A percentile compares a stretch with the other conserved stretches of the same genome.
phyloP scores from a whole-genome alignment of 371 early-diverging fungal genomes.

The Chytridium lagenaria region DNA sequence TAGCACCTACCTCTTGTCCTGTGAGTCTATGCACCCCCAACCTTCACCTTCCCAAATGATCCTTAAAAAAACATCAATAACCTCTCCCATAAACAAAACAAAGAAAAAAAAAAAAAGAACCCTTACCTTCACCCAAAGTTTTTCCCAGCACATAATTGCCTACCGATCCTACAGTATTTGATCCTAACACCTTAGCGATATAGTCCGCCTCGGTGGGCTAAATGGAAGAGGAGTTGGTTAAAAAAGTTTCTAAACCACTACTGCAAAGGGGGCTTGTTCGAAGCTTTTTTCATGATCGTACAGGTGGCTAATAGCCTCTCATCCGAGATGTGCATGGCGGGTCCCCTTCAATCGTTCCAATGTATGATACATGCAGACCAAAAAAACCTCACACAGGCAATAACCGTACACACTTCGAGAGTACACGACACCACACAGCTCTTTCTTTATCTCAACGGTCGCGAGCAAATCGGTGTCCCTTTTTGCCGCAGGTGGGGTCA shows the following conservation, averaged over 20 bases:
- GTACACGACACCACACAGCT: too few relatives aligned
- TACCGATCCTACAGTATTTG: constrained; percentile 36
- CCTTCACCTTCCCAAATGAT: constrained; percentile 86
- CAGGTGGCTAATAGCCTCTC: too few relatives aligned
- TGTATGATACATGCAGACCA: too few relatives aligned
- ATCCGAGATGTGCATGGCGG: too few relatives aligned
- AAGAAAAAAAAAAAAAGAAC: not conserved
- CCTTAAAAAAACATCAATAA: constrained; percentile 55
- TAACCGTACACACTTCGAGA: too few relatives aligned
- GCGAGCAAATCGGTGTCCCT: too few relatives aligned
- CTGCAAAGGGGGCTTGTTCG: not conserved
- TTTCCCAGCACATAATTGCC: constrained; percentile 55
- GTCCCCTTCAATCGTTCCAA: too few relatives aligned
- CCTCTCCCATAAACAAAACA: not conserved
- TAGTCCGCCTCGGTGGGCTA: constrained; percentile 42
- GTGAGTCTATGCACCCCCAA: constrained; percentile 78
- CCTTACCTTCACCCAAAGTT: constrained; percentile 56
- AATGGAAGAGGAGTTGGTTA: not conserved
- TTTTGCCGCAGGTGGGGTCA: too few relatives aligned
- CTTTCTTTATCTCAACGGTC: too few relatives aligned
- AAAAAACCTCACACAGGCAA: too few relatives aligned
- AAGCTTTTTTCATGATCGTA: not conserved
- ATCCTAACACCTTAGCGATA: constrained; percentile 39
- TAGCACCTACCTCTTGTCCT: constrained; percentile 61
- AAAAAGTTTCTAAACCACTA: not conserved